phyloP scores from a whole-genome alignment of 805 yeast species.

The Schwanniomyces sp. region DNA sequence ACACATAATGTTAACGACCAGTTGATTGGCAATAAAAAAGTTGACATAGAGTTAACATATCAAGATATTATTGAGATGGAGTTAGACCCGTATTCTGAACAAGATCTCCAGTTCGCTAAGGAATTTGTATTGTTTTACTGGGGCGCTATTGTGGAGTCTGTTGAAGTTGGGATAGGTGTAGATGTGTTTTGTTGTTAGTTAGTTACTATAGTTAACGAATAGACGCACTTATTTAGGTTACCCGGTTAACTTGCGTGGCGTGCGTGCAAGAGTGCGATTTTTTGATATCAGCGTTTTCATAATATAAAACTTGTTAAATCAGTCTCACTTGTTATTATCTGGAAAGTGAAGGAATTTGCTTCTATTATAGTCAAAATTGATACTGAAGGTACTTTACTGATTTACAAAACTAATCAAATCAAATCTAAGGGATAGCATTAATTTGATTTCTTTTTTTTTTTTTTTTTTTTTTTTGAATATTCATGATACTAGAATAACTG shows the following conservation, averaged over 20 bases:
- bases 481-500: not conserved
- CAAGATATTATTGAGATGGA: slow-evolving; percentile 44
- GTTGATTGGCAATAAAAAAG: slow-evolving; percentile 5
- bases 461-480: not conserved
- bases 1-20: not conserved
- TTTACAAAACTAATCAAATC: not conserved
- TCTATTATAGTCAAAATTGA: not conserved
- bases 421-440: not conserved
- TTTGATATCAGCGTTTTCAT: slow-evolving; percentile 2
- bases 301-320: not conserved
- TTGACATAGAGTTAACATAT: slow-evolving; percentile 33
- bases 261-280: slow-evolving; percentile 1
- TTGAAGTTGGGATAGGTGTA: slow-evolving; percentile 34
- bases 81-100: slow-evolving; percentile 41
- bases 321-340: not conserved
- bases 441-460: not conserved
- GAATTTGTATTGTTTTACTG: slow-evolving; percentile 36
- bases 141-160: slow-evolving; percentile 25
- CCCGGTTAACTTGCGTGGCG: slow-evolving; percentile 7
- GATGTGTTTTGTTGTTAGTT: slow-evolving; percentile 28
- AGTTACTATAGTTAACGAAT: not conserved
- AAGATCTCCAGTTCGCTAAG: slow-evolving; percentile 35
- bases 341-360: not conserved
- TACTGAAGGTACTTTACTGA: not conserved
- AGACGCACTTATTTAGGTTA: not conserved